Percentiles rank a stretch among this genome's conserved stretches.
Evolutionary conservation across 306 rosid genomes (phyloP).

Genomic region (Cicer cuneatum): DNA sequence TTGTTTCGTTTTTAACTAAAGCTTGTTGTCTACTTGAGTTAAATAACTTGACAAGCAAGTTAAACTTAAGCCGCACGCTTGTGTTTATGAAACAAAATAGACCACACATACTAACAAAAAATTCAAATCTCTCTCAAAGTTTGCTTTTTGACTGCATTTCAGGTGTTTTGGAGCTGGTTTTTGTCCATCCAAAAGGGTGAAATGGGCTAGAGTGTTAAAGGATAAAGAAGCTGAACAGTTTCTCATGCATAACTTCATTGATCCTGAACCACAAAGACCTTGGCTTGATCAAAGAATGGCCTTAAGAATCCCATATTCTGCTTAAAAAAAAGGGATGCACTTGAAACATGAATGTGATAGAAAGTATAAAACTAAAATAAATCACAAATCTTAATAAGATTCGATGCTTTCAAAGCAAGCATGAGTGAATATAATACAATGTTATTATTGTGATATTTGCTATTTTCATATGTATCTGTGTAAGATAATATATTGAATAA

Average conservation of each 20-base stretch:
- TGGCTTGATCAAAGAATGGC: constrained; percentile 93
- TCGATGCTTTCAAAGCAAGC: background rate
- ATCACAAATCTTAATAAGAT: background rate
- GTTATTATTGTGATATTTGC: background rate
- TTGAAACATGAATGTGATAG: background rate
- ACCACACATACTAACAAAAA: too few species aligned
- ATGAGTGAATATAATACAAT: background rate
- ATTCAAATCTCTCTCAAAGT: too few species aligned
- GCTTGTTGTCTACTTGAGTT: too few species aligned
- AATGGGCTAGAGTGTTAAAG: constrained; percentile 69
- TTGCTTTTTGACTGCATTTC: background rate
- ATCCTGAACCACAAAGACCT: constrained; percentile 69
- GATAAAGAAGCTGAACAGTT: constrained; percentile 75
- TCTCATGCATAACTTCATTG: constrained; percentile 71
- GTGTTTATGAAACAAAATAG: too few species aligned
- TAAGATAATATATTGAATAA: background rate
- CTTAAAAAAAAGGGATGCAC: constrained; percentile 46
- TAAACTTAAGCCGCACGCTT: too few species aligned
- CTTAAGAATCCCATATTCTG: constrained; percentile 71
- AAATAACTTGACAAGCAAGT: too few species aligned
- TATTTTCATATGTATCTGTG: background rate
- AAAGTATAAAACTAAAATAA: background rate
- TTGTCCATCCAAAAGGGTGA: constrained; percentile 62
- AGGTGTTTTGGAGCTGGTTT: constrained; percentile 88
- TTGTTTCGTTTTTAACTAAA: too few species aligned